A percentile compares a stretch with the other conserved stretches of the same genome.
Evolutionary conservation across 768 basidiomycete genomes (phyloP).

Genomic region (Tylopilus felleus): DNA sequence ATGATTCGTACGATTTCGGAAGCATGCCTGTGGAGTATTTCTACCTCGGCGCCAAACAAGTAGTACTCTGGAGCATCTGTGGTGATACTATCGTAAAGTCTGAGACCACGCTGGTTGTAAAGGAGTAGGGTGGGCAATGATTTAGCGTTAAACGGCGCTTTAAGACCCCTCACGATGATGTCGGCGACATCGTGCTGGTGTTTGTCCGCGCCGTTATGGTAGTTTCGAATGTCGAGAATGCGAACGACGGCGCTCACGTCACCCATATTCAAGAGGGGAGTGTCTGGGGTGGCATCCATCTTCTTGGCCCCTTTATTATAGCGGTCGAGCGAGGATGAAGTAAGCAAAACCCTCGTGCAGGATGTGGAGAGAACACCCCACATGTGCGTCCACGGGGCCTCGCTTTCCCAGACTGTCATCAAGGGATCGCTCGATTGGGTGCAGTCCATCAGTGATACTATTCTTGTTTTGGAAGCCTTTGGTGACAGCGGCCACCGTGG

Average conservation of each 20-base stretch:
- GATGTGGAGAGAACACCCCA: too few relatives aligned
- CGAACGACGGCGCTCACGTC: constrained; percentile 16
- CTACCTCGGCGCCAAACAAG: constrained; percentile 83
- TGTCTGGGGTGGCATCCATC: background rate
- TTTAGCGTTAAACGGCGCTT: constrained; percentile 51
- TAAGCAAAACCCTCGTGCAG: too few relatives aligned
- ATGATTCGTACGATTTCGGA: constrained; percentile 73
- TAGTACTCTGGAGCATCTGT: constrained; percentile 82
- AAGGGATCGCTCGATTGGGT: background rate
- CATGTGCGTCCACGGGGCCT: too few relatives aligned
- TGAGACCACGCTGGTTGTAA: constrained; percentile 83
- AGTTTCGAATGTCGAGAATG: constrained; percentile 23
- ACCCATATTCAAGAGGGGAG: constrained; percentile 15
- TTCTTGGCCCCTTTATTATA: background rate
- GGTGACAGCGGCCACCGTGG: background rate
- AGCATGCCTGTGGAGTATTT: constrained; percentile 70
- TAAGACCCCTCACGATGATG: constrained; percentile 55
- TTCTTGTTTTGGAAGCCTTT: background rate
- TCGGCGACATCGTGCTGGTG: constrained; percentile 35
- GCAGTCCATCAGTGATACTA: background rate
- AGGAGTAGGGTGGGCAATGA: constrained; percentile 77
- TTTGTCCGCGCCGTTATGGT: constrained; percentile 2
- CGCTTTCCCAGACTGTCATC: background rate
- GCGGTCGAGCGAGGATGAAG: too few relatives aligned
- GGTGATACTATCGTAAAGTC: constrained; percentile 84